Percentiles rank a stretch among this genome's conserved stretches.
These are phyloP conservation scores for Panicum hallii DNA, from an alignment of 202 grass and related monocot species.

Conservation along the genomic window DNA sequence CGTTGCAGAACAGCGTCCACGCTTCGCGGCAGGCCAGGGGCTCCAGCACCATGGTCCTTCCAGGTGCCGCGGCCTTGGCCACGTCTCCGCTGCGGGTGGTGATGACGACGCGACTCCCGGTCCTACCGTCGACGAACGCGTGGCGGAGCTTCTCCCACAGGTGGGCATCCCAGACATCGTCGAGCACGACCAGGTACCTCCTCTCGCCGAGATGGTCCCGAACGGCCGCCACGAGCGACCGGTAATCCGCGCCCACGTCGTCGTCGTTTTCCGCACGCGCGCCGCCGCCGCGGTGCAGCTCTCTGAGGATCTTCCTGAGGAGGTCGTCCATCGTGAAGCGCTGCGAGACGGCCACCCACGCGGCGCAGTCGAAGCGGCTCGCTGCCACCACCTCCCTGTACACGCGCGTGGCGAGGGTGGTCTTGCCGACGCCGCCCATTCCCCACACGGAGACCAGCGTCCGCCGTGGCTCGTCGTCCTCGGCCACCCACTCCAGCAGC, in stretches of 20 bases:
- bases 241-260: neutral
- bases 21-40: no score
- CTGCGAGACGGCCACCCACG: constrained; percentile 54
- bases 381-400: constrained; percentile 27
- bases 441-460: constrained; percentile 36
- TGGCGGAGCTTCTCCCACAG: no score
- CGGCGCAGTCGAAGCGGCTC: constrained; percentile 37
- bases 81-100: no score
- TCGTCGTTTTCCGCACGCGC: no score
- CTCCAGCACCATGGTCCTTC: no score
- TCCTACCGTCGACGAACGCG: no score
- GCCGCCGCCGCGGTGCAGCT: neutral
- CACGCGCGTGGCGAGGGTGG: constrained; percentile 39
- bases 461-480: neutral
- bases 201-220: neutral
- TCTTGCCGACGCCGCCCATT: constrained; percentile 59
- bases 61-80: no score
- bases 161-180: constrained; percentile 40
- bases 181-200: constrained; percentile 44
- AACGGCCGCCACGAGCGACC: neutral
- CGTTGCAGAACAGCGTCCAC: no score
- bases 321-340: constrained; percentile 29
- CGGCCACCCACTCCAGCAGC: constrained; percentile 18
- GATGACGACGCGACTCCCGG: no score
- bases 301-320: constrained; percentile 35